phyloP scores from a whole-genome alignment of 2,329 filamentous ascomycete genomes.

The Clonostachys solani region DNA sequence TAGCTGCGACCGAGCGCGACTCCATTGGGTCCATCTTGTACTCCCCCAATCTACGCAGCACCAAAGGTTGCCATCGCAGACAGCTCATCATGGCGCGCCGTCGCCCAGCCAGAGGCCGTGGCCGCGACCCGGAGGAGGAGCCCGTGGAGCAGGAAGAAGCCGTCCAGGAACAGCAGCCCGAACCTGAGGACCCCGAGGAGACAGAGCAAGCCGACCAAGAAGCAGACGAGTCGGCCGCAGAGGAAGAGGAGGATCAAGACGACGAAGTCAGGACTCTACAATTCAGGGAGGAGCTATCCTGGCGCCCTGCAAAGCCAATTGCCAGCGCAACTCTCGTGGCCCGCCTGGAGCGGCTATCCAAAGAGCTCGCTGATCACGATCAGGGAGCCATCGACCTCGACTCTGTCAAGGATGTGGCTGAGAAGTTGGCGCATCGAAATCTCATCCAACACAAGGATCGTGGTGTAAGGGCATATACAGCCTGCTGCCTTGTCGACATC shows the following conservation, averaged over 20 bases:
- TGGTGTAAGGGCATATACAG: slow-evolving; percentile 84
- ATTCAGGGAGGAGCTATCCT: slow-evolving; percentile 85
- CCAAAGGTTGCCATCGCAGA: too few species aligned
- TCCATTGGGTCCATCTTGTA: too few species aligned
- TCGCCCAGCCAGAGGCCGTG: not conserved
- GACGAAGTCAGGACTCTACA: slow-evolving; percentile 44
- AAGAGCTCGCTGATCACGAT: slow-evolving; percentile 80
- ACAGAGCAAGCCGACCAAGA: slow-evolving; percentile 4
- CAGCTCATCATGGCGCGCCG: too few species aligned
- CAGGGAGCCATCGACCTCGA: slow-evolving; percentile 80
- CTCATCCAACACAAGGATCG: slow-evolving; percentile 88
- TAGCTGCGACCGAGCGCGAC: too few species aligned
- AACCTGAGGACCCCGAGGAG: slow-evolving; percentile 1
- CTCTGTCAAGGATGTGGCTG: slow-evolving; percentile 80
- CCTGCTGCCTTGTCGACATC: slow-evolving; percentile 89
- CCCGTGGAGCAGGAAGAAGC: slow-evolving; percentile 9
- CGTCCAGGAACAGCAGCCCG: slow-evolving; percentile 4
- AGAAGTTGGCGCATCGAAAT: slow-evolving; percentile 78
- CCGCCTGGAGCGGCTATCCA: slow-evolving; percentile 74
- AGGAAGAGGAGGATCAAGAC: slow-evolving; percentile 6
- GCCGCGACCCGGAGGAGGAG: not conserved
- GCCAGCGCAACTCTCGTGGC: slow-evolving; percentile 75
- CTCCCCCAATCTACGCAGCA: too few species aligned
- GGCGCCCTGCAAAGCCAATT: slow-evolving; percentile 89
- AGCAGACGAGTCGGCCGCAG: slow-evolving; percentile 3